Percentiles rank a stretch among this genome's conserved stretches.
phyloP scores from a whole-genome alignment of 2,329 filamentous ascomycete species.

The Thermoascus crustaceus region DNA sequence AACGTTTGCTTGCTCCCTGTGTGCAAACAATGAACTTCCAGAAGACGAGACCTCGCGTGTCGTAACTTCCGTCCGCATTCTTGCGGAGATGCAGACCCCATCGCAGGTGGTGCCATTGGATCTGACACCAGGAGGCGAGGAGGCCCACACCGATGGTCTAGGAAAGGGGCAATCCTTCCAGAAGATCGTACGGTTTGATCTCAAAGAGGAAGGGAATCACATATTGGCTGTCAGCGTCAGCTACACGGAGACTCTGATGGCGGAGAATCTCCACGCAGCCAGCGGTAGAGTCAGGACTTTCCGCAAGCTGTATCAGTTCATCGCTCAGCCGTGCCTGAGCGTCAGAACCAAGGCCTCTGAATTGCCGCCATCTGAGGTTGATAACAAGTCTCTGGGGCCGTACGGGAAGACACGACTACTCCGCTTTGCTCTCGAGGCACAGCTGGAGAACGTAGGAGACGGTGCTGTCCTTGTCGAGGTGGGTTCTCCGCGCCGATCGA shows the following conservation, averaged over 20 bases:
- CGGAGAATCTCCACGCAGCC: conserved; percentile 38
- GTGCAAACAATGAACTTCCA: conserved; percentile 78
- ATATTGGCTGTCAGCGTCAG: conserved; percentile 88
- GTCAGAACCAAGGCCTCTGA: conserved; percentile 82
- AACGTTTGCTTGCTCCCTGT: conserved; percentile 87
- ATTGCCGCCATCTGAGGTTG: conserved; percentile 40
- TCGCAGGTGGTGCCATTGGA: conserved; percentile 61
- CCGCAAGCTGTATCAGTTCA: conserved; percentile 92
- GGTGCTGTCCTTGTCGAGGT: conserved; percentile 70
- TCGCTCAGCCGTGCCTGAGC: conserved; percentile 80
- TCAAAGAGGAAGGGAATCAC: conserved; percentile 91
- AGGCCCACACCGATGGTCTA: conserved; percentile 28
- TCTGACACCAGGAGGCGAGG: conserved; percentile 42
- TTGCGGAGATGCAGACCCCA: conserved; percentile 93
- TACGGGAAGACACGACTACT: conserved; percentile 35
- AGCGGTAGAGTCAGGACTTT: conserved; percentile 70
- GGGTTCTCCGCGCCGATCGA: conserved; percentile 12
- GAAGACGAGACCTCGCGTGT: conserved; percentile 32
- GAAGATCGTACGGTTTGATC: conserved; percentile 71
- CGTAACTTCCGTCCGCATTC: conserved; percentile 70
- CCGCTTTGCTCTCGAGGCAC: conserved; percentile 77
- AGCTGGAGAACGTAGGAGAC: conserved; percentile 91
- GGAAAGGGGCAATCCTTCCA: conserved; percentile 60
- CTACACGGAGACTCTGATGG: conserved; percentile 73
- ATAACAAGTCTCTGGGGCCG: conserved; percentile 38